Conservation (phyloP, 139 green algal species). For the Bryopsis sp. region DNA sequence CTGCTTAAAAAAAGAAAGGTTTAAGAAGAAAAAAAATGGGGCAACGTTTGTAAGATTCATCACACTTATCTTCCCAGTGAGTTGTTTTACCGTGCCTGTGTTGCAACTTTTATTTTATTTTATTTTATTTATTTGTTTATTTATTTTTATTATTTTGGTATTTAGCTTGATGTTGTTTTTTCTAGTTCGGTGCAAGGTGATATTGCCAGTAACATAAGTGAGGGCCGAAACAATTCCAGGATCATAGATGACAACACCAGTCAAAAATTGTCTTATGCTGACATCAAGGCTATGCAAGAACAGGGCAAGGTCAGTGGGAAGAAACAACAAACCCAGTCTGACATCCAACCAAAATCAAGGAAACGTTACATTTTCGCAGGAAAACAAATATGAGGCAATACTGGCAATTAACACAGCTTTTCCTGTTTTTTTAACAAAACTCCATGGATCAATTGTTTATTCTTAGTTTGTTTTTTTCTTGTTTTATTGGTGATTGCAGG, state of each 20-base stretch:
- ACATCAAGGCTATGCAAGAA: neutral
- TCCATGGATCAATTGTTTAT: neutral
- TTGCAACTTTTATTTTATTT: too few species aligned
- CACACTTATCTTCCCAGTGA: too few species aligned
- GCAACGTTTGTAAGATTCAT: too few species aligned
- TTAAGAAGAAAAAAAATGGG: too few species aligned
- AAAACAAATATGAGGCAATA: neutral
- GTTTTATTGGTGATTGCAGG: constrained; percentile 15
- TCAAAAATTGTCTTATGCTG: neutral
- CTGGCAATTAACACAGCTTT: neutral
- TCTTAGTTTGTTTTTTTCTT: neutral
- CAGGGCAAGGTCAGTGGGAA: neutral
- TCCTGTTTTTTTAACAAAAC: neutral
- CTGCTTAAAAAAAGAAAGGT: too few species aligned
- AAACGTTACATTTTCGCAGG: neutral
- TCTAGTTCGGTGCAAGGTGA: too few species aligned
- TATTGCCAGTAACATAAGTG: too few species aligned
- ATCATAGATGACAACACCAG: neutral
- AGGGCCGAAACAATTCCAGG: neutral
- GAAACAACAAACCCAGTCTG: too few species aligned
- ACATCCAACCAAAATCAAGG: neutral
- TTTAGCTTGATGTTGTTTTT: too few species aligned
- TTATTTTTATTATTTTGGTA: too few species aligned
- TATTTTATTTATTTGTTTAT: too few species aligned
- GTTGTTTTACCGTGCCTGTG: too few species aligned